These are phyloP conservation scores for Ogataea neopini DNA, from an alignment of 805 yeast genomes.

Conservation along the genomic window DNA sequence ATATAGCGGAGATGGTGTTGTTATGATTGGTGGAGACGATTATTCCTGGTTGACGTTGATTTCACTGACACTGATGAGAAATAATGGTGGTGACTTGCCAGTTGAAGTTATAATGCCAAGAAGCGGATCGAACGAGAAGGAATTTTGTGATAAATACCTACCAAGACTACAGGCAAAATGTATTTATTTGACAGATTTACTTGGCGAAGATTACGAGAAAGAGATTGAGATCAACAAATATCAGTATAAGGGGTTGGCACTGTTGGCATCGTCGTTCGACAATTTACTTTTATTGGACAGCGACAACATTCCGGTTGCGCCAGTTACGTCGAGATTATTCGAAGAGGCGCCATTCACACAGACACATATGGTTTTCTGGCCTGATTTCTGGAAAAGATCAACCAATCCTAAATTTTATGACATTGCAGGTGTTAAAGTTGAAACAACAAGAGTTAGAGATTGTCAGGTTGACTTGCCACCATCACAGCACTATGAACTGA, in stretches of 20 bases:
- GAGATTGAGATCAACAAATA: constrained; percentile 32
- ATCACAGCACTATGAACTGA: constrained; percentile 18
- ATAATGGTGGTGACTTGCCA: constrained; percentile 49
- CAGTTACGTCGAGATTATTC: constrained; percentile 54
- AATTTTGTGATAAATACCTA: constrained; percentile 40
- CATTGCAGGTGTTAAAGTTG: constrained; percentile 47
- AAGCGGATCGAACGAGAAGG: constrained; percentile 38
- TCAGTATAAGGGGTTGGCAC: constrained; percentile 40
- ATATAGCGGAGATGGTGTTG: constrained; percentile 55
- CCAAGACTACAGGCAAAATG: constrained; percentile 45
- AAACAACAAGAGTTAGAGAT: constrained; percentile 38
- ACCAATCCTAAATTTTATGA: constrained; percentile 60
- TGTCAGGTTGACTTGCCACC: constrained; percentile 28
- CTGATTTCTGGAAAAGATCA: constrained; percentile 67
- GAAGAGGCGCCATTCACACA: constrained; percentile 44
- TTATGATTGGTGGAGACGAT: constrained; percentile 63
- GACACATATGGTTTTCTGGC: constrained; percentile 60
- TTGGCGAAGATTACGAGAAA: constrained; percentile 33
- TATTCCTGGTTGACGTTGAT: constrained; percentile 52
- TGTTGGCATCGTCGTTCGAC: constrained; percentile 48
- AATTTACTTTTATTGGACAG: constrained; percentile 47
- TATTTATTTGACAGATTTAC: constrained; percentile 39
- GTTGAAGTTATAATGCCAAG: constrained; percentile 43
- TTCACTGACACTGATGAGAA: constrained; percentile 46
- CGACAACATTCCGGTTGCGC: constrained; percentile 48